Base-by-base conservation (phyloP, 768 basidiomycete genomes). In the Podaxis sp. region DNA sequence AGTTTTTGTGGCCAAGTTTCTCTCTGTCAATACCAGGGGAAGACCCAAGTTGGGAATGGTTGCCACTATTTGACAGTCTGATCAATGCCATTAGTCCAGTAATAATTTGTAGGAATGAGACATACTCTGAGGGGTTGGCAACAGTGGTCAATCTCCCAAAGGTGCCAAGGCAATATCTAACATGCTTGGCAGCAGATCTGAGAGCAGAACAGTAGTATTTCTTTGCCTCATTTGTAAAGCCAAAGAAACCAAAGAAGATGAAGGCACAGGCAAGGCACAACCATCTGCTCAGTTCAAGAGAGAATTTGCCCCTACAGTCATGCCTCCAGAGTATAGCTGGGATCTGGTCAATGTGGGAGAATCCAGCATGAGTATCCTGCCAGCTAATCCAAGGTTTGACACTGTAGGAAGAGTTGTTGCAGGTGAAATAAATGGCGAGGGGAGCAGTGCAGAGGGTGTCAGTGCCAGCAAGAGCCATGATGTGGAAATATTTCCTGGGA, bases 191-290 rank as follows among this genome's bases (percentile, higher is more conserved):
- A 26, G 83, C 75, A 1, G 77, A 75, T 39, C 61, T 44, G 63
- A 79, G 72, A 0, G 75, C 78, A 5, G 70, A 69, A 8, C 76
- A 72, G 67, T 89, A 89, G 65, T 84, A 73, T 68, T 77, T 81
- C 62, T 78, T 74, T 28, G 87, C 86, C 68, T 89, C 88, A 26
- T 81, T 79, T 9, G 82, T 83, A 57, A 88, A 82, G 1, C 87
- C 87, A 68, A 90, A 90, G 76, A 87, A 84, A 19, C 71, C 72
- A 68, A 89, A 90, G 76, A 90, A 89, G 44, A 82, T 15, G 63
- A 87, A 71, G 3, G 84, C 82, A 65, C 80, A 83, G 38, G 78
- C 65, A 8, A 84, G 63, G 17, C 75, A 66, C 26, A 76, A 59
- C 85, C 85, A 86, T 56, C 86, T 80, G 4, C 72, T 76, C 36